These are phyloP conservation scores for Coemansia biformis DNA, from an alignment of 192 early-diverging fungal genomes.

Conservation along the genomic window DNA sequence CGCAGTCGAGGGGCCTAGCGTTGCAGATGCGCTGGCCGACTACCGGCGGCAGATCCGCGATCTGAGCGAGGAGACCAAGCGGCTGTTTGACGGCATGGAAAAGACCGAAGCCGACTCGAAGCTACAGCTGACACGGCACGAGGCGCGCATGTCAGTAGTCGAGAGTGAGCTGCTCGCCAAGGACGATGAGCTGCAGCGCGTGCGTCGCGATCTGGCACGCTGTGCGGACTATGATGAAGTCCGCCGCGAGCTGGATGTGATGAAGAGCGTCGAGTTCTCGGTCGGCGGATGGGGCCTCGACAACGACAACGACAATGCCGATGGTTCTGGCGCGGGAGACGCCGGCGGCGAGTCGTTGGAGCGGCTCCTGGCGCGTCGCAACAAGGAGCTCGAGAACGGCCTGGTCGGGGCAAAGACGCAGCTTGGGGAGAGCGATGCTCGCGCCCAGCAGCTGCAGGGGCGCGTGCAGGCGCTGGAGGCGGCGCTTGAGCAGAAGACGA, in stretches of 20 bases:
- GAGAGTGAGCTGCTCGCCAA: slow-evolving; percentile 34
- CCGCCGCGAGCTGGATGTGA: slow-evolving; percentile 78
- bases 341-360: slow-evolving; percentile 63
- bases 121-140: slow-evolving; percentile 13
- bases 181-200: slow-evolving; percentile 56
- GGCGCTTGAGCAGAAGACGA: slow-evolving; percentile 55
- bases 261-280: slow-evolving; percentile 63
- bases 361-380: slow-evolving; percentile 72
- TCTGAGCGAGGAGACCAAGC: slow-evolving; percentile 29
- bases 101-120: slow-evolving; percentile 35
- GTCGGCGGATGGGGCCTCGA: slow-evolving; percentile 45
- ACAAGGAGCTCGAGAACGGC: slow-evolving; percentile 73
- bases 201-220: slow-evolving; percentile 52
- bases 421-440: slow-evolving; percentile 47
- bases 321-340: no score
- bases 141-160: slow-evolving; percentile 6
- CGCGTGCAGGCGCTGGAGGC: slow-evolving; percentile 41
- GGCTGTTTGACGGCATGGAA: slow-evolving; percentile 28
- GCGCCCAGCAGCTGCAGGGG: slow-evolving; percentile 23
- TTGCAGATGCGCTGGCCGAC: slow-evolving; percentile 36
- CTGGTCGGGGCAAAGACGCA: slow-evolving; percentile 49
- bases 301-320: slow-evolving; percentile 34
- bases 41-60: slow-evolving; percentile 30
- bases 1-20: neutral
- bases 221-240: slow-evolving; percentile 83